Evolutionary conservation across 768 basidiomycete genomes (phyloP).

Genomic region (Tylopilus sp.): DNA sequence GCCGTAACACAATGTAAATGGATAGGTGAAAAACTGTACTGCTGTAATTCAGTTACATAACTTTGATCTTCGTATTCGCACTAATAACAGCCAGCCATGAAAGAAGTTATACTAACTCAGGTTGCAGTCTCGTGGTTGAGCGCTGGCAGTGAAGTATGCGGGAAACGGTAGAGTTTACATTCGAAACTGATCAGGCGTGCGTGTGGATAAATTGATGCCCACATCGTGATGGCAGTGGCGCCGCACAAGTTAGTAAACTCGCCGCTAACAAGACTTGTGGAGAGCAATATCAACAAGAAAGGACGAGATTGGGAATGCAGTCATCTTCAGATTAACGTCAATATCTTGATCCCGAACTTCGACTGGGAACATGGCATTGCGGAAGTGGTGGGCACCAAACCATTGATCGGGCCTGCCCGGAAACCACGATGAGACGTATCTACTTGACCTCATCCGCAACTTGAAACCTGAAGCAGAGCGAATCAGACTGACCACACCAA

Average conservation of each 20-base stretch:
- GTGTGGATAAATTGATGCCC: no score
- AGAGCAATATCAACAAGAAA: no score
- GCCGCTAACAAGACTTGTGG: no score
- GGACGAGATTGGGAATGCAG: no score
- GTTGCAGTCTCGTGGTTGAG: not conserved
- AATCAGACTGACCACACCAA: not conserved
- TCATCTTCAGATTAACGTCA: not conserved
- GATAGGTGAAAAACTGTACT: not conserved
- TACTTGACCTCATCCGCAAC: not conserved
- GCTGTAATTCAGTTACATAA: slow-evolving; percentile 4
- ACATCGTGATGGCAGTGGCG: no score
- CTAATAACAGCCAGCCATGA: not conserved
- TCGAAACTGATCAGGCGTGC: not conserved
- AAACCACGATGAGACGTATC: not conserved
- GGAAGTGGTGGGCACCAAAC: not conserved
- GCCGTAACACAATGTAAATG: not conserved
- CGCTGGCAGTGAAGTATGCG: no score
- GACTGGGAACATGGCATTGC: not conserved
- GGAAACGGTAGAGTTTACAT: no score
- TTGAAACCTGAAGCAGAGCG: not conserved
- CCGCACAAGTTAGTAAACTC: no score
- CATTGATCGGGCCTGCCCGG: not conserved
- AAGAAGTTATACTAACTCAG: not conserved
- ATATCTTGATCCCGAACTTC: not conserved
- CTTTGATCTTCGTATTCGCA: not conserved